These are phyloP conservation scores for Dactylis glomerata DNA, from an alignment of 176 grass and related monocot species.

Conservation along the genomic window DNA sequence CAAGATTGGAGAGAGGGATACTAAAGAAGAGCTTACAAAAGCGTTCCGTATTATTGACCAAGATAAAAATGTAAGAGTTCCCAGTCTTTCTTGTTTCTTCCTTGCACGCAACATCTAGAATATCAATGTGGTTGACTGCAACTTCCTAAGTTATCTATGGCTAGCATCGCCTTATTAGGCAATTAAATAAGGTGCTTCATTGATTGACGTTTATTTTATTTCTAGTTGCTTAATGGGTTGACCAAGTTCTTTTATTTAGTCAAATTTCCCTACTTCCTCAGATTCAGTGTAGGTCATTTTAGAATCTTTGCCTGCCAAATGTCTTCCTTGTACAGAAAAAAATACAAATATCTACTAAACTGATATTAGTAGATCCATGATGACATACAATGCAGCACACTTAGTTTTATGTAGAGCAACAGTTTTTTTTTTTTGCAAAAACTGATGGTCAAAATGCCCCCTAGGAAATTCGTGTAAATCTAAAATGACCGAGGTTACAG, in stretches of 20 bases:
- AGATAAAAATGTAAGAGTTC: conserved; percentile 75
- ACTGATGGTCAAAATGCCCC: background rate
- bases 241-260: background rate
- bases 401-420: background rate
- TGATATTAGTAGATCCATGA: background rate
- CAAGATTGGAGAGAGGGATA: conserved; percentile 95
- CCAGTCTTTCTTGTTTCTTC: background rate
- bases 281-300: background rate
- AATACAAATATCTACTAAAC: background rate
- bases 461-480: background rate
- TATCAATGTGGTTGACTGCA: background rate
- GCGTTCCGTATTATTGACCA: conserved; percentile 86
- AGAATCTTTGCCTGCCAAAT: background rate
- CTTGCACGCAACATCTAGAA: background rate
- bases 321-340: background rate
- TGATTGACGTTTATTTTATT: background rate
- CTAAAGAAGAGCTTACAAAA: conserved; percentile 82
- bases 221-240: background rate
- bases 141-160: background rate
- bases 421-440: background rate
- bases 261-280: background rate
- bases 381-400: background rate
- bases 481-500: background rate
- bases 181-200: background rate
- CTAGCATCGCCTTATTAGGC: background rate